Evolutionary conservation across 129 eudicot species (phyloP).

Genomic region (Artemisia annua): DNA sequence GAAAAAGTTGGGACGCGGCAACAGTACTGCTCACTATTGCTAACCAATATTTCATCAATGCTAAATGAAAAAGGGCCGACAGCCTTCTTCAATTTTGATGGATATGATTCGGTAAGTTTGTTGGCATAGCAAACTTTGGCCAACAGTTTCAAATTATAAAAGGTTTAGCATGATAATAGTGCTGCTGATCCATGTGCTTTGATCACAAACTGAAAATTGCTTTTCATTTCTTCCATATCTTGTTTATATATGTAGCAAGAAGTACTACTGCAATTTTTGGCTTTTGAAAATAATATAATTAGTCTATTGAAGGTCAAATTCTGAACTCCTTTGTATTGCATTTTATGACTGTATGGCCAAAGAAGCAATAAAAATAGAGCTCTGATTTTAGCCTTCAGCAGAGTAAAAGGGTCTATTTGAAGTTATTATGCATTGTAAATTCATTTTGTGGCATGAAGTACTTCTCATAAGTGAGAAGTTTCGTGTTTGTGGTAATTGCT

Average conservation of each 20-base stretch:
- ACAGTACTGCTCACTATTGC: conserved; percentile 64
- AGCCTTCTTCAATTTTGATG: conserved; percentile 87
- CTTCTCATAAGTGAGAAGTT: no score
- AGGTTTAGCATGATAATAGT: conserved; percentile 6
- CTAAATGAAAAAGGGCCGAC: conserved; percentile 97
- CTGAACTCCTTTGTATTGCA: no score
- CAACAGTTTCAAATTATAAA: neutral
- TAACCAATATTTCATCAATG: conserved; percentile 84
- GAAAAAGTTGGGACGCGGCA: conserved; percentile 72
- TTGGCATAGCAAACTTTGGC: conserved; percentile 5
- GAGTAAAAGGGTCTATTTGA: no score
- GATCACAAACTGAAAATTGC: neutral
- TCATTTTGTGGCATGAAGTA: neutral
- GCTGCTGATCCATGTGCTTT: neutral
- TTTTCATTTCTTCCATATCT: neutral
- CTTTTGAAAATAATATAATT: no score
- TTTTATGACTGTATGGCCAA: no score
- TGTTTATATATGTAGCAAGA: neutral
- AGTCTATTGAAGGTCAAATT: no score
- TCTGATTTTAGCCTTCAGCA: no score
- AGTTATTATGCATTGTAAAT: no score
- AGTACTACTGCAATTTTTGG: no score
- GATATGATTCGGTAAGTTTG: conserved; percentile 84
- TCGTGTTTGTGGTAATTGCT: no score
- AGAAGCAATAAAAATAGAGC: no score